phyloP scores from a whole-genome alignment of 2,329 filamentous ascomycete species.

The Cladosporium halotolerans region DNA sequence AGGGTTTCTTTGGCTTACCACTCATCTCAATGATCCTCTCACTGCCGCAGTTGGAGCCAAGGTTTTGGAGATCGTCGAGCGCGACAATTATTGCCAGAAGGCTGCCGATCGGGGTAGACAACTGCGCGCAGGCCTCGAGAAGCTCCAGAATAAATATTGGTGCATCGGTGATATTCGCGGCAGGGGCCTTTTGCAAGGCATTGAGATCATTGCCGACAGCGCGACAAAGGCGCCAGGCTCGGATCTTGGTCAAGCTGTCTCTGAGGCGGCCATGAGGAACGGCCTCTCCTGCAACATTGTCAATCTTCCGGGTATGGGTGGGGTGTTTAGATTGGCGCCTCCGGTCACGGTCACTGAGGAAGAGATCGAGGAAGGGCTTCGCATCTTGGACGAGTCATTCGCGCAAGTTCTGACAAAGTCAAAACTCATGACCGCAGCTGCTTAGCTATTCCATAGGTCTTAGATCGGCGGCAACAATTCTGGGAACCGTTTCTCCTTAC shows the following conservation, averaged over 20 bases:
- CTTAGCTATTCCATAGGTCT: neutral
- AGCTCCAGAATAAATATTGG: conserved; percentile 19
- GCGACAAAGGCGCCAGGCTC: conserved; percentile 16
- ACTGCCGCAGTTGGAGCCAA: conserved; percentile 22
- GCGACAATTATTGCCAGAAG: conserved; percentile 16
- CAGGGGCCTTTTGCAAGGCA: conserved; percentile 18
- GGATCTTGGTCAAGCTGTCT: conserved; percentile 19
- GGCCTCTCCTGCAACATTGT: conserved; percentile 22
- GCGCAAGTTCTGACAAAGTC: conserved; percentile 6
- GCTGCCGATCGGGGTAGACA: conserved; percentile 15
- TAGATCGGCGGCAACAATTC: too few relatives aligned
- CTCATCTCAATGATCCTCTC: conserved; percentile 23
- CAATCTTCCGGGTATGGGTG: conserved; percentile 19
- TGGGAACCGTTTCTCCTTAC: too few relatives aligned
- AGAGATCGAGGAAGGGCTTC: conserved; percentile 40
- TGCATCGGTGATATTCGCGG: conserved; percentile 24
- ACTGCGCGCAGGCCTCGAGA: conserved; percentile 16
- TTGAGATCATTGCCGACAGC: conserved; percentile 20
- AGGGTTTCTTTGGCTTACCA: conserved; percentile 19
- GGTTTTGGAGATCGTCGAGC: conserved; percentile 22
- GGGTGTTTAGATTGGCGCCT: conserved; percentile 22
- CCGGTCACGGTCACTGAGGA: conserved; percentile 19
- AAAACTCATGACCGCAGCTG: neutral
- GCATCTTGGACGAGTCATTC: conserved; percentile 52
- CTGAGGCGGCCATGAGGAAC: conserved; percentile 16